These are phyloP conservation scores for Solioccasus polychromus DNA, from an alignment of 768 basidiomycete genomes.

Conservation along the genomic window DNA sequence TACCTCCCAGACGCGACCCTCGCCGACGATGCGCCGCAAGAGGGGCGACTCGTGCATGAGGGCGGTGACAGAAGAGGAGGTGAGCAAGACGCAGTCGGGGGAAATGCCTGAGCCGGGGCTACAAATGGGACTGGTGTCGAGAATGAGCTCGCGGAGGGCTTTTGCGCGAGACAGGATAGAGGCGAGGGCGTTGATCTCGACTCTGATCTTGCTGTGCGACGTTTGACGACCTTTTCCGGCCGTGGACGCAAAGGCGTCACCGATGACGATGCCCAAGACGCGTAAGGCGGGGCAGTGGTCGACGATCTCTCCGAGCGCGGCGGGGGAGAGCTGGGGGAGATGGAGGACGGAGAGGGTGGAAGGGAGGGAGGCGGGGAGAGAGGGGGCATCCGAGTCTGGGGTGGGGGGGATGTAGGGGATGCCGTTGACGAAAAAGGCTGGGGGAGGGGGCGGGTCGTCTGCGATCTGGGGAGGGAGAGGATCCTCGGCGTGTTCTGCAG, in stretches of 20 bases:
- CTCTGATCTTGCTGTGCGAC: background rate
- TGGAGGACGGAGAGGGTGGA: slow-evolving; percentile 31
- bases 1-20: slow-evolving; percentile 55
- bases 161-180: slow-evolving; percentile 15
- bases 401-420: too few relatives aligned
- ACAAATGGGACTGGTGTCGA: slow-evolving; percentile 21
- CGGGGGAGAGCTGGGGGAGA: slow-evolving; percentile 22
- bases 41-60: slow-evolving; percentile 39
- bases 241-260: slow-evolving; percentile 5
- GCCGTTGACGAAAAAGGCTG: slow-evolving; percentile 7
- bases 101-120: background rate
- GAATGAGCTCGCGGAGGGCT: slow-evolving; percentile 13
- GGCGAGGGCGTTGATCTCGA: slow-evolving; percentile 14
- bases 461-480: slow-evolving; percentile 7
- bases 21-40: slow-evolving; percentile 47
- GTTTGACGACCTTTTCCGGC: background rate
- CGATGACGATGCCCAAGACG: slow-evolving; percentile 19
- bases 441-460: slow-evolving; percentile 1
- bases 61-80: slow-evolving; percentile 38
- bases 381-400: slow-evolving; percentile 19
- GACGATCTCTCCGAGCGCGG: slow-evolving; percentile 19
- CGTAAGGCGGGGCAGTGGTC: slow-evolving; percentile 18
- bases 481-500: slow-evolving; percentile 15
- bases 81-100: slow-evolving; percentile 32
- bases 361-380: slow-evolving; percentile 33